Evolutionary conservation across 306 rosid species (phyloP), one percentile per base, ranked within the genome.

Genomic region (Carpinus viminea): DNA sequence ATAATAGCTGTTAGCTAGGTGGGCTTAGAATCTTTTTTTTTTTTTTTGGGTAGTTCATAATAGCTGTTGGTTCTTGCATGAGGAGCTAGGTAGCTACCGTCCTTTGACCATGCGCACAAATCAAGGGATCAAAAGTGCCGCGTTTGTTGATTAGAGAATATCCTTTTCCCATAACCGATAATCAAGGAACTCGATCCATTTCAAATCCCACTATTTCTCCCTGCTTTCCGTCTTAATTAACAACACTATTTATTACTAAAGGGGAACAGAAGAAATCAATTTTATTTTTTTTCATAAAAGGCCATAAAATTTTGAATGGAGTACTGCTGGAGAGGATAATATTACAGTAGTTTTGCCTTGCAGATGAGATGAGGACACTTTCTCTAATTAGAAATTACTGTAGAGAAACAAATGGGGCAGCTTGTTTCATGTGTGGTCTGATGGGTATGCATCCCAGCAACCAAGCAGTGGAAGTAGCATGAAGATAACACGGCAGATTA

Each of bases 361-460:
- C 34, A 2, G 34, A 31, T 31, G 3, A 24, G 34, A 31, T 31
- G 28, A 53, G 69, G 50, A 48, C 54, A 59, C 26, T 78, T 68
- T 57, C 68, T 16, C 24, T 20, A 51, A 43, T 24, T 24, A 24
- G 26, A 10, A 7, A 59, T 26, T 70, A 18, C 48, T 24, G 12
- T 20, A 16, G 43, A 41, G 57, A 53, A 7, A 75, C 69, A 75
- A 53, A 48, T 64, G 41, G 64, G 87, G 77, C n/a, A 76, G 51
- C 8, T 36, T 68, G 64, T 69, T 59, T 79, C 34, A 69, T 48
- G 52, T 74, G 76, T 61, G 60, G 75, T 26, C 72, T 59, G 82
- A 78, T 71, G 83, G 74, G 73, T 15, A 73, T 86, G 88, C 73
- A 74, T 46, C 80, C 57, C 52, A 74, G 82, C 85, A 83, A 79